Percentiles rank a stretch among this genome's conserved stretches.
Evolutionary conservation across 1,284 basidiomycete genomes (phyloP).

Genomic region (Anthracocystis walkeri): DNA sequence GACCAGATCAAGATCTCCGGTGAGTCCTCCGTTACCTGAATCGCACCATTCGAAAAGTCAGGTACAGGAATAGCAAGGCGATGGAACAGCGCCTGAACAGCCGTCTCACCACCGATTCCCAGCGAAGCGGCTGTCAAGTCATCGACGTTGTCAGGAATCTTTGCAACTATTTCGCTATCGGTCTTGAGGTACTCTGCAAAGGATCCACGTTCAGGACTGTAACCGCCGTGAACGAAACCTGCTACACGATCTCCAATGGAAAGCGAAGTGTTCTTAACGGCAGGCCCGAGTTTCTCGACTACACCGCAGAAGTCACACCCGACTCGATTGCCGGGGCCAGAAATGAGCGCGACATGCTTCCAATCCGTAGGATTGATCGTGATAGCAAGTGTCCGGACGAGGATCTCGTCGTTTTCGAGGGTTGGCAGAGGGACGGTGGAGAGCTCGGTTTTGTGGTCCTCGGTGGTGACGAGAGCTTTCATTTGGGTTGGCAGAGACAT

Average conservation of each 20-base stretch:
- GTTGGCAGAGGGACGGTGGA: constrained; percentile 57
- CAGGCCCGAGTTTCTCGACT: constrained; percentile 72
- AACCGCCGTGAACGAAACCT: constrained; percentile 72
- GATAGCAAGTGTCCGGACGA: constrained; percentile 53
- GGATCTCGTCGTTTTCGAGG: constrained; percentile 46
- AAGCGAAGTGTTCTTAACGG: constrained; percentile 66
- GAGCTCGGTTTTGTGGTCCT: constrained; percentile 52
- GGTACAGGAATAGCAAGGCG: constrained; percentile 38
- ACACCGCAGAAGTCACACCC: constrained; percentile 76
- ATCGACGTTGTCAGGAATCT: constrained; percentile 54
- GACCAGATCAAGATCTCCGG: constrained; percentile 72
- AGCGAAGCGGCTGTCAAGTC: constrained; percentile 47
- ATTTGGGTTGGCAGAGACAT: constrained; percentile 45
- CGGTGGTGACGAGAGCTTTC: constrained; percentile 56
- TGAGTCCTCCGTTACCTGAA: constrained; percentile 36
- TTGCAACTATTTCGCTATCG: constrained; percentile 48
- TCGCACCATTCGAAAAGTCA: constrained; percentile 34
- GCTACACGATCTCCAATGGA: constrained; percentile 75
- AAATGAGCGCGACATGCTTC: constrained; percentile 69
- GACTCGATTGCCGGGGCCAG: constrained; percentile 70
- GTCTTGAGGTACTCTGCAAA: constrained; percentile 69
- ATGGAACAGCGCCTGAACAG: constrained; percentile 59
- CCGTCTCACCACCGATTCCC: constrained; percentile 63
- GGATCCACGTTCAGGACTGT: constrained; percentile 65
- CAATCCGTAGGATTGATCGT: constrained; percentile 68